Conservation (phyloP, 345 rosid species). For the Psidium guajava region DNA sequence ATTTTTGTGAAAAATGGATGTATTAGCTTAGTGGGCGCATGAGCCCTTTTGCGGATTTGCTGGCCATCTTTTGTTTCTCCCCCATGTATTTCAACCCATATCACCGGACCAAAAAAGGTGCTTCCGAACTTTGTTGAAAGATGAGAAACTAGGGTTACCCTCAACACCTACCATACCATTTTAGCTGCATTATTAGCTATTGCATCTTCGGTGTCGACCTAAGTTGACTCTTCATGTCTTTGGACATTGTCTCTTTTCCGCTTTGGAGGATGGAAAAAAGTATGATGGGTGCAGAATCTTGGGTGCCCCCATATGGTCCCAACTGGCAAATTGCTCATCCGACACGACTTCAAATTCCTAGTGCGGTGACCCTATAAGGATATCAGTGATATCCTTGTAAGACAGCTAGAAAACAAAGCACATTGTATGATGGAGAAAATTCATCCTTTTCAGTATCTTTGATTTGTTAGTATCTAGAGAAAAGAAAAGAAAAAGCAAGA, state of each 20-base stretch:
- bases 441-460: neutral
- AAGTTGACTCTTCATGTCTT: neutral
- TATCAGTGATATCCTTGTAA: neutral
- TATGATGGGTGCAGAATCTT: neutral
- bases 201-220: neutral
- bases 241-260: neutral
- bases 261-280: neutral
- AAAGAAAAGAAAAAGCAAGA: neutral
- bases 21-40: neutral
- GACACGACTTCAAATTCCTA: neutral
- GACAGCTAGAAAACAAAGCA: neutral
- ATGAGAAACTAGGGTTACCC: neutral
- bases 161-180: neutral
- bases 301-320: neutral
- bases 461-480: neutral
- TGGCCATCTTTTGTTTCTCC: neutral
- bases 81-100: neutral
- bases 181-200: neutral
- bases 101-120: neutral
- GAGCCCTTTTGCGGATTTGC: neutral
- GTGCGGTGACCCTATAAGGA: neutral
- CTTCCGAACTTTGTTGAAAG: neutral
- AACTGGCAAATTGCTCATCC: neutral
- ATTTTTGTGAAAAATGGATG: neutral
- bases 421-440: neutral